A percentile compares a stretch with the other conserved stretches of the same genome.
phyloP scores from a whole-genome alignment of 306 rosid genomes.

The Rosa chinensis region DNA sequence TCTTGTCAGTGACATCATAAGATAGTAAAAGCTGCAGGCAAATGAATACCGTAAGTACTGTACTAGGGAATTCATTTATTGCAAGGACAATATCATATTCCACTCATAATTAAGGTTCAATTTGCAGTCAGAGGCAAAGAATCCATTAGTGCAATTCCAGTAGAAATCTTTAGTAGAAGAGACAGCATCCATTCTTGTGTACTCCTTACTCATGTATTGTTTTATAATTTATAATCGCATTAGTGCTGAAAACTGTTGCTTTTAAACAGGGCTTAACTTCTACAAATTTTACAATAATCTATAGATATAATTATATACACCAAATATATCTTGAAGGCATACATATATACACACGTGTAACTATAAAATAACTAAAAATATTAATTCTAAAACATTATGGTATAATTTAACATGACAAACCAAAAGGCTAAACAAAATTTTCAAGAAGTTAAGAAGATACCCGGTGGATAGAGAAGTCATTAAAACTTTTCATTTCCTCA shows the following conservation, averaged over 20 bases:
- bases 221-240: not conserved
- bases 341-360: not conserved
- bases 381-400: not conserved
- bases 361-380: not conserved
- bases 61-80: not conserved
- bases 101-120: no score
- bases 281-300: not conserved
- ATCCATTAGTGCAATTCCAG: not conserved
- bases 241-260: not conserved
- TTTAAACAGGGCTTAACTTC: not conserved
- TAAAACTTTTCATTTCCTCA: constrained; percentile 77
- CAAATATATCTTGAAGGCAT: not conserved
- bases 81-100: not conserved
- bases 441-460: constrained; percentile 38
- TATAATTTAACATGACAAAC: not conserved
- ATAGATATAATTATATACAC: not conserved
- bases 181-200: not conserved
- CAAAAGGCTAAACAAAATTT: not conserved
- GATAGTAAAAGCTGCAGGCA: constrained; percentile 69
- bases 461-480: constrained; percentile 89
- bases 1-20: constrained; percentile 60
- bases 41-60: not conserved
- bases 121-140: not conserved
- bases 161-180: not conserved
- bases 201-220: not conserved